Evolutionary conservation across 2,329 filamentous ascomycete species (phyloP), one percentile per base, ranked within the genome.

Genomic region (Colletotrichum tofieldiae): DNA sequence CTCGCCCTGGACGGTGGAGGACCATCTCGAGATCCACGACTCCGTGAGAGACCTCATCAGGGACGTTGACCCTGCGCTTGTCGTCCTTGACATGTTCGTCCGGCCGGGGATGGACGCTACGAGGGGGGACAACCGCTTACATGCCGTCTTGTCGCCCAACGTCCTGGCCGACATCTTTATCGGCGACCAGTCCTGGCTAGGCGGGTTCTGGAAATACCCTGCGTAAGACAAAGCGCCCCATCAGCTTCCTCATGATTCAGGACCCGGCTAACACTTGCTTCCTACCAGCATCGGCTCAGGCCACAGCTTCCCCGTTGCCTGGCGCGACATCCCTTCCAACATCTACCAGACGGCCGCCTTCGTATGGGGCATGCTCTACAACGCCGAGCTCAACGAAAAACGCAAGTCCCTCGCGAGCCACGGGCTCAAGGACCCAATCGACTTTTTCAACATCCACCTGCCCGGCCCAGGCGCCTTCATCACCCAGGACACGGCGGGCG

Each of bases 271-370:
- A 26, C 4, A 20, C 8, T 23, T 51, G 1, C 20, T n/a, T 9
- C 16, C 51, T 26, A 45, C 7, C 47, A 86, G 85, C 37, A 78
- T 83, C 0, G 81, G 80, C 2, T 85, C 84, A 0, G 84, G 83
- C 4, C 84, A 83, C 66, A 72, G 79, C 0, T 88, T 83, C 61
- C 86, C 86, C 0, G 77, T 89, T 0, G 85, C 86, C 1, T 81
- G 77, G 78, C 76, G 77, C 60, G 76, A 83, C 0, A 79, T 87
- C 41, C 82, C 82, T 4, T 72, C 77, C 6, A 88, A 87, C 72
- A 78, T 85, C 5, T 75, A 77, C 29, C 73, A 79, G 16, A 59
- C 74, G 26, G 9, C 65, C 11, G 67, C 76, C 26, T 51, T 77
- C 6, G 70, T 79, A 20, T 77, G 74, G 45, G 20, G 11, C 26